Base-by-base conservation (phyloP, 2,329 filamentous ascomycete genomes). In the Paraphaeosphaeria sporulosa region DNA sequence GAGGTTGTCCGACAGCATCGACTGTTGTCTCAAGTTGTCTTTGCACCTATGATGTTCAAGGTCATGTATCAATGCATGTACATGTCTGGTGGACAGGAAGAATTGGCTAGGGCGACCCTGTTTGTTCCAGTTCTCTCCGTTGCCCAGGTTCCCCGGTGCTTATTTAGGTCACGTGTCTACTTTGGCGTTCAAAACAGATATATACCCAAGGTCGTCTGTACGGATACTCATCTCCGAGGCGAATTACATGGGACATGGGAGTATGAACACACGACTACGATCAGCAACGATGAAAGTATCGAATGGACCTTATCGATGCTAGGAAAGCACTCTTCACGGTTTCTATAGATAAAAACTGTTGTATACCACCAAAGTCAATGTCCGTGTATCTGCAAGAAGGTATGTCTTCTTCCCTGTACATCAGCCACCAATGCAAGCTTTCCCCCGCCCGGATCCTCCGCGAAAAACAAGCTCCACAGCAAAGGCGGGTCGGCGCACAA, bases 381-480 rank as follows among this genome's bases (percentile, higher is more conserved):
- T 49, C 17, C 34, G 25, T 30, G 10, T 27, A n/a, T 19, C 10
- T 1, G 21, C 25, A 34, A 49, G 13, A 12, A 32, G 21, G 25
- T 8, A 21, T 27, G 3, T 17, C 2, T 47, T 17, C 23, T 15
- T 49, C 27, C 27, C 36, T 38, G 5, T 15, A 15, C 8, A n/a
- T 30, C 6, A 1, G 27, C 25, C 15, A 9, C 25, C 15, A 9
- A n/a, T n/a, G 27, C 27, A 46, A 46, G 30, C 52, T 46, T n/a
- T 46, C 42, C 52, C 52, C 27, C 42, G 32, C 27, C 15, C 17
- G 10, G n/a, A 15, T 19, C 21, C 34, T 21, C 17, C 6, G 9
- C 17, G 21, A 49, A 43, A n/a, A 51, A 51, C 55, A 57, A 57
- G 46, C 53, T 51, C 46, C 47, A 44, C 30, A 32, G 17, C n/a